Evolutionary conservation across 1,284 basidiomycete genomes (phyloP).

Genomic region (Sanghuangporus weigelae): DNA sequence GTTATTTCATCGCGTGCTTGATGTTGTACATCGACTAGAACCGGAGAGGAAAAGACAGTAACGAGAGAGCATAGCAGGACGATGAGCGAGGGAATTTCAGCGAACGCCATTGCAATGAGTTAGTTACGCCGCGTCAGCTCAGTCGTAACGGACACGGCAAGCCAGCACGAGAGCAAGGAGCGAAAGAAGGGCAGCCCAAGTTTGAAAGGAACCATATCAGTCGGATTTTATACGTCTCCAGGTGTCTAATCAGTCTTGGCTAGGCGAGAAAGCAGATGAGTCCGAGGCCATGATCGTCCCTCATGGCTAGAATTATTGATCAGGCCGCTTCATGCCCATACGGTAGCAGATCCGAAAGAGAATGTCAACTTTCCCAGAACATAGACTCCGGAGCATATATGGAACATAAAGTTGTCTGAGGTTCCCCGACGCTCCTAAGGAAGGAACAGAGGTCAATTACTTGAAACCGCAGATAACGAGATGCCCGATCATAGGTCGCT

Average conservation of each 20-base stretch:
- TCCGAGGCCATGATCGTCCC: not conserved
- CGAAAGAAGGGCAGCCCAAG: not conserved
- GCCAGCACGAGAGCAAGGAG: not conserved
- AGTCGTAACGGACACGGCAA: not conserved
- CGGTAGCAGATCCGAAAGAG: not conserved
- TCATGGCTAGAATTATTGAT: not conserved
- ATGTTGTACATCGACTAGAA: not conserved
- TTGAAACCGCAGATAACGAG: no score
- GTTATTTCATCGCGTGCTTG: slow-evolving; percentile 27
- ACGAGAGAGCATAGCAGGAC: not conserved
- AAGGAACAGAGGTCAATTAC: no score
- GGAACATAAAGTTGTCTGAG: not conserved
- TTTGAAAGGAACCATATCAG: not conserved
- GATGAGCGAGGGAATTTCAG: not conserved
- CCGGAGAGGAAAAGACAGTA: not conserved
- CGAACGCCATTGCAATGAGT: not conserved
- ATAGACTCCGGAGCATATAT: not conserved
- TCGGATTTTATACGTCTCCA: not conserved
- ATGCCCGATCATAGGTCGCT: no score
- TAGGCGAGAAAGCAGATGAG: not conserved
- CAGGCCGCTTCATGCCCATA: not conserved
- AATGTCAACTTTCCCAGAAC: not conserved
- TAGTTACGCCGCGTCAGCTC: not conserved
- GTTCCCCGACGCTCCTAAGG: not conserved
- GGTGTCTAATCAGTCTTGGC: not conserved